These are phyloP conservation scores for Limonium bicolor DNA, from an alignment of 148 eudicot species.

Conservation along the genomic window DNA sequence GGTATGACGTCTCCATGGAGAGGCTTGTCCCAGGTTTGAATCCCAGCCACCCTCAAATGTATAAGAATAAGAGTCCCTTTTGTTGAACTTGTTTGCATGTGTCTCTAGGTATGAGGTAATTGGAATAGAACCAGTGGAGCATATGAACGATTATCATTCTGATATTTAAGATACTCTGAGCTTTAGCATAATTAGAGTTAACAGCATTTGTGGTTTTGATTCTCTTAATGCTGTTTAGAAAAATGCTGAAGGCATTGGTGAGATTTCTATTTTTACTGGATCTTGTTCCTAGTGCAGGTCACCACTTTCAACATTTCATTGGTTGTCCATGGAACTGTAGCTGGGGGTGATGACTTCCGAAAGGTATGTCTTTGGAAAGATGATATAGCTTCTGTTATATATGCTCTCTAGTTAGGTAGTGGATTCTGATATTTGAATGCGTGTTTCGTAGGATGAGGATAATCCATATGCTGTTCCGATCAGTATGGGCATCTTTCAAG, in stretches of 20 bases:
- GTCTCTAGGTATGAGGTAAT: too few species aligned
- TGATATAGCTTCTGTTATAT: neutral
- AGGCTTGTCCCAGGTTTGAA: too few species aligned
- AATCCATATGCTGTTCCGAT: conserved; percentile 76
- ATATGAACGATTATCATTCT: too few species aligned
- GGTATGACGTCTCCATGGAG: too few species aligned
- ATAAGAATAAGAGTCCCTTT: too few species aligned
- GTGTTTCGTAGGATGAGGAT: conserved; percentile 42
- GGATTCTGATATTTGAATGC: conserved; percentile 4
- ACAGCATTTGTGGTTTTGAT: neutral
- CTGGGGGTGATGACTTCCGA: conserved; percentile 71
- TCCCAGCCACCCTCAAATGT: too few species aligned
- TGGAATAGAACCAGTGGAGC: too few species aligned
- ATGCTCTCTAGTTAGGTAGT: neutral
- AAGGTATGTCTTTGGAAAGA: conserved; percentile 23
- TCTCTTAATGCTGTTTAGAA: neutral
- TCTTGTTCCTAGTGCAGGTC: conserved; percentile 36
- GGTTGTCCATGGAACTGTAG: conserved; percentile 84
- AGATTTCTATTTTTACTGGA: neutral
- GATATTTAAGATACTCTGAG: too few species aligned
- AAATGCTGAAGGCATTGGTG: neutral
- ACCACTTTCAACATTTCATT: conserved; percentile 85
- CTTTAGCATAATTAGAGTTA: too few species aligned
- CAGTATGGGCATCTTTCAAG: conserved; percentile 57
- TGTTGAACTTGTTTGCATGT: too few species aligned